Percentiles rank a stretch among this genome's conserved stretches.
Conservation (phyloP, 2,329 filamentous ascomycete genomes). For the Biscogniauxia sp. region DNA sequence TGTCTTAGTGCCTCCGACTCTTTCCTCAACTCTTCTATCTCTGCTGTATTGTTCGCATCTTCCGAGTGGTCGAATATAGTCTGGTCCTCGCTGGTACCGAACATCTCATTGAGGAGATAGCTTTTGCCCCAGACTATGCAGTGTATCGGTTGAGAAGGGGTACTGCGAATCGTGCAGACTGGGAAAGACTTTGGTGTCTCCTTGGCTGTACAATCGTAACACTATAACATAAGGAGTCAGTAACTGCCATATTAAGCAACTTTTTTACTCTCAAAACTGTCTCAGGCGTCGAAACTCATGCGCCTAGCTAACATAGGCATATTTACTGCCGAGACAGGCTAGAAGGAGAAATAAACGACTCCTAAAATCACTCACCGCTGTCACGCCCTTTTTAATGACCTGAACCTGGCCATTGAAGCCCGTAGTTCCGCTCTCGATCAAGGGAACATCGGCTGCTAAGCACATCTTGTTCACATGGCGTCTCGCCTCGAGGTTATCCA, state of each 20-base stretch:
- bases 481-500: conserved; percentile 92
- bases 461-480: conserved; percentile 98
- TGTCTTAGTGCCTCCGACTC: conserved; percentile 81
- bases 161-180: conserved; percentile 95
- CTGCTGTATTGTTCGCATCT: conserved; percentile 78
- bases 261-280: too few relatives aligned
- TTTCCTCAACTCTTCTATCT: conserved; percentile 82
- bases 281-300: too few relatives aligned
- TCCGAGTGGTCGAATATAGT: conserved; percentile 75
- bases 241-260: too few relatives aligned
- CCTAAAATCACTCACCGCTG: conserved; percentile 48
- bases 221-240: conserved; percentile 35
- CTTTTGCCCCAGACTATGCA: conserved; percentile 99
- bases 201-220: conserved; percentile 93
- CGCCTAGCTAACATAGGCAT: too few relatives aligned
- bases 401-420: conserved; percentile 98
- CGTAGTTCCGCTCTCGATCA: conserved; percentile 95
- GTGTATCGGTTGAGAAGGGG: conserved; percentile 93
- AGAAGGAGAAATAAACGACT: too few relatives aligned
- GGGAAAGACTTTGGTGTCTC: conserved; percentile 89
- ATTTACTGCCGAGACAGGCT: too few relatives aligned
- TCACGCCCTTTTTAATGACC: conserved; percentile 87
- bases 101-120: conserved; percentile 92
- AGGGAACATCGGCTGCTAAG: conserved; percentile 80
- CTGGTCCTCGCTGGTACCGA: conserved; percentile 87